Evolutionary conservation across 208 protist genomes (phyloP), one percentile per base, ranked within the genome.

Genomic region (Acanthamoeba triangularis): DNA sequence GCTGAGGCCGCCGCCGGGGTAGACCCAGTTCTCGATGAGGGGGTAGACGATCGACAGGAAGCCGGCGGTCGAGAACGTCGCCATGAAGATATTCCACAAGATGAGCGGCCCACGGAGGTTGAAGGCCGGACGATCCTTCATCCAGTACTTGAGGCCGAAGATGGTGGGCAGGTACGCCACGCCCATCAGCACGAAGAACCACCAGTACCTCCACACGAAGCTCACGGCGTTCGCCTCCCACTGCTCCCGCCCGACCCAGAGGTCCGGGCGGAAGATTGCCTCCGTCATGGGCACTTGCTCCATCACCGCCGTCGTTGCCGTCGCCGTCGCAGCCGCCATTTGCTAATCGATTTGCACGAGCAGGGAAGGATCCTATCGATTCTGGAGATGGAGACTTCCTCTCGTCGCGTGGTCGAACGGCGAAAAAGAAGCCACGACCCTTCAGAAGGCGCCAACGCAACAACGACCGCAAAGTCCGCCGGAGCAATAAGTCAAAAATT

Each of bases 1-100:
- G 69, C 28, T 25, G 14, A 94, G 35, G 59, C 63, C 37, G n/a
- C 49, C 18, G 35, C 63, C 54, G 59, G 67, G 88, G 41, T 94
- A 54, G 56, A 95, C 28, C 63, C 59, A 76, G 37, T 41, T 69
- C 33, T 94, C 6, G 47, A 90, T 35, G 52, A 76, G 47, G 33
- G 41, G 49, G 63, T 80, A 78, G 8, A 69, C 33, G 54, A 63
- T 76, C 28, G 67, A 35, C 96, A 97, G 35, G 93, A 84, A 63
- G 54, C 98, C 98, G 3, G 93, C 41, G 23, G 98, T 91, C 23
- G 98, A 99, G 96, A 98, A 99, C 59, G 97, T 67, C 54, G 98
- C 96, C 47, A 99, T 96, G 0, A 97, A 74, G 47, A 98, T 85
- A 78, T 99, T 99, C 98, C 98, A 99, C 18, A 98, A 0, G 49